These are phyloP conservation scores for Albugo laibachii DNA, from an alignment of 352 stramenopile species.

Conservation along the genomic window DNA sequence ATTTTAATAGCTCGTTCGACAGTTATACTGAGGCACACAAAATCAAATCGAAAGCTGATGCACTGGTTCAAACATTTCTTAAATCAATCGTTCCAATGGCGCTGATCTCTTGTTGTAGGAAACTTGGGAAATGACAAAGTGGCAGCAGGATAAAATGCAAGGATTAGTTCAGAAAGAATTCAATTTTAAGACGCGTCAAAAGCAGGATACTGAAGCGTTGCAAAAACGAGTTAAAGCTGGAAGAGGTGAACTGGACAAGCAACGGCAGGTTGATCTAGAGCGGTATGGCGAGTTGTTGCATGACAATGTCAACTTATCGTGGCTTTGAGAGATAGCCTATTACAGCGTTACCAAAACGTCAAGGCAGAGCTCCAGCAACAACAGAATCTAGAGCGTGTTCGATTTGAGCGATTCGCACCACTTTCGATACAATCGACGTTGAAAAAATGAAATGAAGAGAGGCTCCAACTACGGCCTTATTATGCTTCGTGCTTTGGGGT, in stretches of 20 bases:
- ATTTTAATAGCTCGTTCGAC: neutral
- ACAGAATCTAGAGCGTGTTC: slow-evolving; percentile 86
- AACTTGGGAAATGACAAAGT: slow-evolving; percentile 90
- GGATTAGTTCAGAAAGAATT: slow-evolving; percentile 89
- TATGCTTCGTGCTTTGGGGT: neutral
- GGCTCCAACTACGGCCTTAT: too few relatives aligned
- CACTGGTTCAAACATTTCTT: slow-evolving; percentile 25
- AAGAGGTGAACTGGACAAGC: slow-evolving; percentile 90
- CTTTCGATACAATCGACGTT: slow-evolving; percentile 5
- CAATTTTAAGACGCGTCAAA: slow-evolving; percentile 87
- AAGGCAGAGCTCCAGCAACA: slow-evolving; percentile 88
- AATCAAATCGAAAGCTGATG: slow-evolving; percentile 92
- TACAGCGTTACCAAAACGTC: slow-evolving; percentile 91
- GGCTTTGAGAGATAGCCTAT: slow-evolving; percentile 17
- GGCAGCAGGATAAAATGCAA: slow-evolving; percentile 86
- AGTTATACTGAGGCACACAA: slow-evolving; percentile 90
- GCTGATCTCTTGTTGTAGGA: slow-evolving; percentile 17
- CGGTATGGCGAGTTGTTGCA: slow-evolving; percentile 13
- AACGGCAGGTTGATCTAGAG: slow-evolving; percentile 86
- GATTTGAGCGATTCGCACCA: slow-evolving; percentile 58
- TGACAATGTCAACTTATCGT: neutral
- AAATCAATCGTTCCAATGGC: too few relatives aligned
- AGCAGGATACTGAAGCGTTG: slow-evolving; percentile 84
- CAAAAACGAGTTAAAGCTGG: slow-evolving; percentile 89
- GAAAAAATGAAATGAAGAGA: too few relatives aligned